These are phyloP conservation scores for Phlebiopsis flavidoalba DNA, from an alignment of 768 basidiomycete species.

Conservation along the genomic window DNA sequence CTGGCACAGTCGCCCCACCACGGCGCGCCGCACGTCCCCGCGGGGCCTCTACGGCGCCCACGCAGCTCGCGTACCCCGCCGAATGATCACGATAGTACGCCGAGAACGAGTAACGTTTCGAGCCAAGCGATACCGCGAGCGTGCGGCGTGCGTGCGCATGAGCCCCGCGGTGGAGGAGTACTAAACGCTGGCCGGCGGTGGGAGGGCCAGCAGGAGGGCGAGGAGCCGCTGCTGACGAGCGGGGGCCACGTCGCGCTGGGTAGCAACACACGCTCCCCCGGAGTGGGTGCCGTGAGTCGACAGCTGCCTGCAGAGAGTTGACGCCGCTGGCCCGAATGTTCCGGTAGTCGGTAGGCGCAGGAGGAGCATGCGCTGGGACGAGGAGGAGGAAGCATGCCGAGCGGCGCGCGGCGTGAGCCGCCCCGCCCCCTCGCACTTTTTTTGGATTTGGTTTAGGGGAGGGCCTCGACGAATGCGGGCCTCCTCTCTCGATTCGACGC, in stretches of 20 bases:
- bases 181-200: neutral
- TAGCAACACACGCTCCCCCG: conserved; percentile 11
- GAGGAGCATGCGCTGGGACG: neutral
- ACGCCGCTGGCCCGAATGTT: conserved; percentile 13
- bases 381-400: neutral
- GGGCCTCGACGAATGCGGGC: neutral
- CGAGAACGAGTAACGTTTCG: neutral
- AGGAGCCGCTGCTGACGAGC: conserved; percentile 10
- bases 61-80: conserved; percentile 5
- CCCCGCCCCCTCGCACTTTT: neutral
- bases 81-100: too few relatives aligned
- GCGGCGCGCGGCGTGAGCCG: neutral
- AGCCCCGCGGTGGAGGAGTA: conserved; percentile 2
- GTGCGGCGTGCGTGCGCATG: neutral
- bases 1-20: conserved; percentile 1
- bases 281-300: too few relatives aligned
- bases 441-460: too few relatives aligned
- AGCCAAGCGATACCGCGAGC: conserved; percentile 5
- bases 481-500: neutral
- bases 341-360: neutral
- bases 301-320: conserved; percentile 12
- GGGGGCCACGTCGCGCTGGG: conserved; percentile 10
- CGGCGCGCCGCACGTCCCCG: neutral
- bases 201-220: conserved; percentile 3
- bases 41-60: neutral